Percentiles rank a stretch among this genome's conserved stretches.
Evolutionary conservation across 768 basidiomycete species (phyloP).

Genomic region (Gymnopilus dilepis): DNA sequence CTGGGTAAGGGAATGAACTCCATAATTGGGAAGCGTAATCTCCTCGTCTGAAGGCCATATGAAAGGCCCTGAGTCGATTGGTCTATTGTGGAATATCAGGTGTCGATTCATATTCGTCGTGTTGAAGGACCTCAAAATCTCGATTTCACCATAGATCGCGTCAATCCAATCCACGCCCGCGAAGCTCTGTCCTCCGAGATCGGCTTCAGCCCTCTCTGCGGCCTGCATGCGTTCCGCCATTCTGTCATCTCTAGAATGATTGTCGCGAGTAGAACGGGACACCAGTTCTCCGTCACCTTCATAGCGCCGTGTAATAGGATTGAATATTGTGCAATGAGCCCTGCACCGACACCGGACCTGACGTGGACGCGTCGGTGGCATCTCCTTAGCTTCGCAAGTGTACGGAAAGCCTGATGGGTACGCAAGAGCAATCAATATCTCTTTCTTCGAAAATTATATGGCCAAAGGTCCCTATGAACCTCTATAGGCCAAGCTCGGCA

Average conservation of each 20-base stretch:
- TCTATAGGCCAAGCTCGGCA: too few species aligned
- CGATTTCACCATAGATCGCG: too few species aligned
- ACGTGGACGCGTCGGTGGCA: not conserved
- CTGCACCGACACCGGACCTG: slow-evolving; percentile 16
- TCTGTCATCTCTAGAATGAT: slow-evolving; percentile 24
- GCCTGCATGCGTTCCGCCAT: too few species aligned
- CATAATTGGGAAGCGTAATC: not conserved
- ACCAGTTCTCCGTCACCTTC: slow-evolving; percentile 21
- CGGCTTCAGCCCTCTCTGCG: too few species aligned
- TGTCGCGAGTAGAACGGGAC: slow-evolving; percentile 18
- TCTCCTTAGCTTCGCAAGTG: not conserved
- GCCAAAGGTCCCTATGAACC: too few species aligned
- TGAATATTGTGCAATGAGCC: slow-evolving; percentile 16
- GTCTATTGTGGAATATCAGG: not conserved
- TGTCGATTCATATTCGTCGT: too few species aligned
- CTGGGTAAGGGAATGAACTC: not conserved
- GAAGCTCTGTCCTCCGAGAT: too few species aligned
- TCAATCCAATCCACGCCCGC: too few species aligned
- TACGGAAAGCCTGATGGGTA: not conserved
- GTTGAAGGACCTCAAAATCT: too few species aligned
- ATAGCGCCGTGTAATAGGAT: slow-evolving; percentile 20
- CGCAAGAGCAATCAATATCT: too few species aligned
- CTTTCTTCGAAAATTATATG: too few species aligned
- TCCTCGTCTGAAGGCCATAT: not conserved
- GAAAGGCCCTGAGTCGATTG: not conserved